A percentile compares a stretch with the other conserved stretches of the same genome.
These are phyloP conservation scores for Priceomyces melissophilus DNA, from an alignment of 805 yeast species.

Conservation along the genomic window DNA sequence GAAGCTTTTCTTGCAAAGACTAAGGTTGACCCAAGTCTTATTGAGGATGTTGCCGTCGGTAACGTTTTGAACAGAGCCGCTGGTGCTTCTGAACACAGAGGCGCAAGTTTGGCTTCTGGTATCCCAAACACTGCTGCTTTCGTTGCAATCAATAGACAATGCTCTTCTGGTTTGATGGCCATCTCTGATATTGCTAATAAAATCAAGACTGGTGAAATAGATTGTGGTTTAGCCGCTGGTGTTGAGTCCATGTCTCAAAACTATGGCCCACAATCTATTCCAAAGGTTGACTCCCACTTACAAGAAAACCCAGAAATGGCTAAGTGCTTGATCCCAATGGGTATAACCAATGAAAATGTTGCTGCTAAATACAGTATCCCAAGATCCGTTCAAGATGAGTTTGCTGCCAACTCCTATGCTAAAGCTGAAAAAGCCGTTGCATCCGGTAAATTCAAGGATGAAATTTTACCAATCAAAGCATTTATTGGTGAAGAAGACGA, in stretches of 20 bases:
- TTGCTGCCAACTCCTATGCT: slow-evolving; percentile 81
- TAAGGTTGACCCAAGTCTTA: slow-evolving; percentile 45
- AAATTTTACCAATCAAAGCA: slow-evolving; percentile 77
- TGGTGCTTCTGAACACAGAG: slow-evolving; percentile 93
- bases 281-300: slow-evolving; percentile 36
- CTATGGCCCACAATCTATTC: slow-evolving; percentile 78
- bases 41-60: slow-evolving; percentile 87
- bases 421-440: slow-evolving; percentile 78
- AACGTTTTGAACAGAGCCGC: slow-evolving; percentile 91
- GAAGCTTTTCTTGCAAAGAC: slow-evolving; percentile 56
- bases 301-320: slow-evolving; percentile 36
- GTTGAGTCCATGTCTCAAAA: slow-evolving; percentile 91
- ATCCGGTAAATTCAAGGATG: slow-evolving; percentile 77
- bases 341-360: slow-evolving; percentile 90
- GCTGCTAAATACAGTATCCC: slow-evolving; percentile 62
- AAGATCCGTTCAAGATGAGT: slow-evolving; percentile 77
- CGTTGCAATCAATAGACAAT: slow-evolving; percentile 85
- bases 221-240: slow-evolving; percentile 87
- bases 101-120: slow-evolving; percentile 88
- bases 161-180: slow-evolving; percentile 92
- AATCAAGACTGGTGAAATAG: slow-evolving; percentile 83
- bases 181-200: slow-evolving; percentile 86
- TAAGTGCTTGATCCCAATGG: slow-evolving; percentile 92
- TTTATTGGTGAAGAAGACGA: slow-evolving; percentile 54
- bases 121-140: slow-evolving; percentile 79